Evolutionary conservation across 768 basidiomycete genomes (phyloP), one percentile per base, ranked within the genome.

Genomic region (Leccinum truebloodii): DNA sequence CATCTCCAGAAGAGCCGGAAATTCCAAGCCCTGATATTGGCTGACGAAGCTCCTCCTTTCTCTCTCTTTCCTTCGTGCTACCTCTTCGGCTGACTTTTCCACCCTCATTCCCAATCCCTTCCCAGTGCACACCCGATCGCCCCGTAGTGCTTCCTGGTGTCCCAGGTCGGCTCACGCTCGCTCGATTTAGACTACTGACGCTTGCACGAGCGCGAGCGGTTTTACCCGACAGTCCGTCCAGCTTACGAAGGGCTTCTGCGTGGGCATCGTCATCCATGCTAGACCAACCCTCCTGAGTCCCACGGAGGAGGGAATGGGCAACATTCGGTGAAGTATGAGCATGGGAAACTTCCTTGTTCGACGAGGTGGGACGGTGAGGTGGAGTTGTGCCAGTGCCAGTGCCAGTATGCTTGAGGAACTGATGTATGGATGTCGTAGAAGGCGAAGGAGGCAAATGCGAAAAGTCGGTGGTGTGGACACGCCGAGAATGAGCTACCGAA

Each of bases 381-480:
- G 79, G 71, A 16, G 75, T 66, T 26, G 77, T 72, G 8, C 76
- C 74, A 39, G 72, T 24, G 24, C 24, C 26, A 26, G 26, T 78
- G 48, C 79, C 73, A 4, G 82, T 75, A 59, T 87, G 84, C 57
- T 85, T 82, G 60, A 94, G 76, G 67, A 95, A 87, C 64, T 92
- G 90, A 60, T 92, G 89, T 59, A 95, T 94, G 6, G 91, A 91
- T 6, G 90, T 87, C n/a, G 92, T 86, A 2, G 94, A 93, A 20
- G 94, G 94, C 14, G 94, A 95, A 14, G 95, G 92, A 13, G 94
- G 94, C 4, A 96, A 80, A 69, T 92, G 92, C 1, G 94, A 93
- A 74, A 92, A 94, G 73, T 95, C 94, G 7, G 81, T 87, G 53
- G 84, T 80, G 57, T 86, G 86, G 41, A 82, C 82, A 39, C 90